Evolutionary conservation across 2,329 filamentous ascomycete genomes (phyloP), one percentile per base, ranked within the genome.

Genomic region (Fusarium luffae): DNA sequence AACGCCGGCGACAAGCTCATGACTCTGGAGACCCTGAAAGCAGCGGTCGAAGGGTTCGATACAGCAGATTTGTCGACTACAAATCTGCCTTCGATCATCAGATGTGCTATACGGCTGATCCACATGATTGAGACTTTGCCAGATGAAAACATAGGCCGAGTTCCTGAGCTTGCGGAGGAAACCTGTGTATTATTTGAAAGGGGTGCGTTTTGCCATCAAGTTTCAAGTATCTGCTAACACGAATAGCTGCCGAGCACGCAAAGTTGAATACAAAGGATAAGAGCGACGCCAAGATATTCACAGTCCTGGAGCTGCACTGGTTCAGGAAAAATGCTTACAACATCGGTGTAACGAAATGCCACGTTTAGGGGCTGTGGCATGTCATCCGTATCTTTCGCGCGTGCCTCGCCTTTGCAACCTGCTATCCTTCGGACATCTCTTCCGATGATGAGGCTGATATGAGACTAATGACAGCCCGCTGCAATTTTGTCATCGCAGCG

Each of bases 281-380:
- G 42, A 73, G 81, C 19, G 82, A 81, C 11, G 78, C 79, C 32
- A 86, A 79, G 66, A 60, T 85, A 2, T 93, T 94, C 74, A 87
- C 85, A 1, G 61, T 85, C 1, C 77, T 83, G 5, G 93, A 97
- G 72, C 82, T 97, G 5, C 86, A 94, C 70, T 97, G 93, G 93
- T 94, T 97, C 76, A 91, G 90, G 40, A 90, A 90, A 67, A 95
- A 92, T 68, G 86, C 91, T 2, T 97, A 97, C 81, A 97, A 96
- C 70, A 78, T 94, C 9, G 90, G 89, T 0, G 79, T 95, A 7
- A 88, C 89, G 64, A 83, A 90, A 69, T 83, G 84, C 3, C 82
- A 86, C 5, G 68, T 61, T 1, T 90, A 91, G 84, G 77, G 85
- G 25, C 82, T 89, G 2, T 76, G 78, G 8, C 78, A 84, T 50